These are phyloP conservation scores for Penicillium palitans DNA, from an alignment of 2,329 filamentous ascomycete genomes.

Conservation along the genomic window DNA sequence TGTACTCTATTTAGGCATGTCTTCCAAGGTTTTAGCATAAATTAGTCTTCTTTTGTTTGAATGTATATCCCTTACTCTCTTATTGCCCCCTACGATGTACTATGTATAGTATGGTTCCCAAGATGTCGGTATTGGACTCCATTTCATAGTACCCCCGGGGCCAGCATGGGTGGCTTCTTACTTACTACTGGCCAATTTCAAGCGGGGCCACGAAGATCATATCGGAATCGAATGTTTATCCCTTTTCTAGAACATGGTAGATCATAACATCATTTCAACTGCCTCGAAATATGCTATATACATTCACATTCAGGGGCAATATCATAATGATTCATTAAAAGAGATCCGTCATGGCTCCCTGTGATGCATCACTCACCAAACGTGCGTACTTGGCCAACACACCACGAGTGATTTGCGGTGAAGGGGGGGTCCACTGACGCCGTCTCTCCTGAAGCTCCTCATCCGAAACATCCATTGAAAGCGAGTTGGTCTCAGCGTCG, in stretches of 20 bases:
- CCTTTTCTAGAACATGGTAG: slow-evolving; percentile 5
- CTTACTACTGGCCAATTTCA: slow-evolving; percentile 4
- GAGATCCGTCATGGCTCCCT: slow-evolving; percentile 84
- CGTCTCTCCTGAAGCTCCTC: slow-evolving; percentile 68
- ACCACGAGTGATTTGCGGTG: slow-evolving; percentile 73
- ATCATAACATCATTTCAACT: slow-evolving; percentile 5
- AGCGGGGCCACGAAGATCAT: slow-evolving; percentile 7
- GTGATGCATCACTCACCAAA: slow-evolving; percentile 85
- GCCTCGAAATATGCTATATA: background rate
- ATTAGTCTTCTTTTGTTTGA: background rate
- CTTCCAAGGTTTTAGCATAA: background rate
- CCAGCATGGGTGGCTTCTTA: background rate
- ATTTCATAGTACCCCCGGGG: background rate
- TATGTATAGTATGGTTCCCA: background rate
- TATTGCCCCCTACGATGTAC: background rate
- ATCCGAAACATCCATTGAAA: slow-evolving; percentile 70
- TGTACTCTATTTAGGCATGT: background rate
- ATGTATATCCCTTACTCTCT: background rate
- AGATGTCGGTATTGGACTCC: background rate
- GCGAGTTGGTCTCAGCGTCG: slow-evolving; percentile 72
- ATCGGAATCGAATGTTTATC: slow-evolving; percentile 1
- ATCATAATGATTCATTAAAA: slow-evolving; percentile 34
- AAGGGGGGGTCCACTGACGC: slow-evolving; percentile 69
- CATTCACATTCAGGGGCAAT: background rate
- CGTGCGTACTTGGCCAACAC: slow-evolving; percentile 86